These are phyloP conservation scores for Salix viminalis DNA, from an alignment of 345 rosid genomes.

Conservation along the genomic window DNA sequence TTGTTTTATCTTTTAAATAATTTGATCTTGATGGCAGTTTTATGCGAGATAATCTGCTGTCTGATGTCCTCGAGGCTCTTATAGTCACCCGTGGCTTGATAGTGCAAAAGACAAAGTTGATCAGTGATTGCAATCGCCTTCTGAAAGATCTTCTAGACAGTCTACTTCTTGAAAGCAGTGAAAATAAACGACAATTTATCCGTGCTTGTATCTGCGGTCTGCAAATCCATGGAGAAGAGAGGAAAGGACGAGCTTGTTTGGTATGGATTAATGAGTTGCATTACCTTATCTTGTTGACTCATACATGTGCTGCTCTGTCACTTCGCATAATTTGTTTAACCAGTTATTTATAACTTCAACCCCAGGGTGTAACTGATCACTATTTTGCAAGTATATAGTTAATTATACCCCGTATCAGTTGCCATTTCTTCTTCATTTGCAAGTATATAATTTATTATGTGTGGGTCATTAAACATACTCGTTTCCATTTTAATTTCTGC, in stretches of 20 bases:
- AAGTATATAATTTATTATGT: background rate
- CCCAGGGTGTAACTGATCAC: background rate
- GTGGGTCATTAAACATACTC: constrained; percentile 7
- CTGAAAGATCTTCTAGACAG: constrained; percentile 88
- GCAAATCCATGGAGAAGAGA: constrained; percentile 82
- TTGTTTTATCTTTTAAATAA: constrained; percentile 15
- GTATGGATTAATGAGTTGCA: constrained; percentile 30
- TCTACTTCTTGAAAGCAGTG: constrained; percentile 94
- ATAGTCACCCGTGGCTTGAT: constrained; percentile 89
- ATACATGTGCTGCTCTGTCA: background rate
- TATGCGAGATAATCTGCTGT: constrained; percentile 79
- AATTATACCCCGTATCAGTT: background rate
- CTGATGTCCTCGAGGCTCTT: constrained; percentile 92
- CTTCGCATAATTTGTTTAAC: no score
- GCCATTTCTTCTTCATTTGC: background rate
- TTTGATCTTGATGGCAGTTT: constrained; percentile 51
- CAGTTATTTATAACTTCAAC: background rate
- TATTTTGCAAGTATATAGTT: background rate
- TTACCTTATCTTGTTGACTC: background rate
- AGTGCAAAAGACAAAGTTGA: constrained; percentile 97
- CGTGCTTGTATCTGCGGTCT: constrained; percentile 89
- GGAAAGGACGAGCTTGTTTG: constrained; percentile 77
- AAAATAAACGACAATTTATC: constrained; percentile 86
- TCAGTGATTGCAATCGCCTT: constrained; percentile 88
- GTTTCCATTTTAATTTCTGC: constrained; percentile 23